Evolutionary conservation across 2,329 filamentous ascomycete genomes (phyloP).

Genomic region (Aphanoascus verrucosus): DNA sequence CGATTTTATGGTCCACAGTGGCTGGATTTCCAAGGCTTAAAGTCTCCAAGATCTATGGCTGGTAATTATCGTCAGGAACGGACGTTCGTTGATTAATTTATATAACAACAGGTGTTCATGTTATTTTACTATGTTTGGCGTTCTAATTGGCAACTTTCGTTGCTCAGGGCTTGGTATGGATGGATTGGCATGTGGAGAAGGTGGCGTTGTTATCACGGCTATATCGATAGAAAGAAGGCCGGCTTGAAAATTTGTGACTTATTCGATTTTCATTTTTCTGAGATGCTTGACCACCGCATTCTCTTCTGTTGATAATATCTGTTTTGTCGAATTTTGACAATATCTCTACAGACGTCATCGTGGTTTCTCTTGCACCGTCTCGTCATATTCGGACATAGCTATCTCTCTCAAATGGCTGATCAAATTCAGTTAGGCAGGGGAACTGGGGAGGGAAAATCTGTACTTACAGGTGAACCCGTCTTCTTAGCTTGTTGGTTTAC

Average conservation of each 20-base stretch:
- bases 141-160: not conserved
- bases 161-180: not conserved
- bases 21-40: constrained; percentile 79
- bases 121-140: not conserved
- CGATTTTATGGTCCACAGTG: constrained; percentile 87
- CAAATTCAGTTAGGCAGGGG: too few species aligned
- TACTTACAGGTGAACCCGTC: too few species aligned
- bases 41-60: not conserved
- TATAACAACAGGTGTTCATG: not conserved
- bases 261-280: not conserved
- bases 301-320: not conserved
- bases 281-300: not conserved
- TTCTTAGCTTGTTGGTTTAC: too few species aligned
- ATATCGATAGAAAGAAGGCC: not conserved
- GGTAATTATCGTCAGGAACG: not conserved
- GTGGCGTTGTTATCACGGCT: not conserved
- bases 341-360: not conserved
- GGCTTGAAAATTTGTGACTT: not conserved
- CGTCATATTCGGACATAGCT: too few species aligned
- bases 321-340: not conserved
- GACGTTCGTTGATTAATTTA: not conserved
- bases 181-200: not conserved
- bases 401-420: too few species aligned
- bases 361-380: not conserved
- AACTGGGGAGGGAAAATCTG: not conserved